Evolutionary conservation across 768 basidiomycete species (phyloP), one percentile per base, ranked within the genome.

Genomic region (Panellus pusillus): DNA sequence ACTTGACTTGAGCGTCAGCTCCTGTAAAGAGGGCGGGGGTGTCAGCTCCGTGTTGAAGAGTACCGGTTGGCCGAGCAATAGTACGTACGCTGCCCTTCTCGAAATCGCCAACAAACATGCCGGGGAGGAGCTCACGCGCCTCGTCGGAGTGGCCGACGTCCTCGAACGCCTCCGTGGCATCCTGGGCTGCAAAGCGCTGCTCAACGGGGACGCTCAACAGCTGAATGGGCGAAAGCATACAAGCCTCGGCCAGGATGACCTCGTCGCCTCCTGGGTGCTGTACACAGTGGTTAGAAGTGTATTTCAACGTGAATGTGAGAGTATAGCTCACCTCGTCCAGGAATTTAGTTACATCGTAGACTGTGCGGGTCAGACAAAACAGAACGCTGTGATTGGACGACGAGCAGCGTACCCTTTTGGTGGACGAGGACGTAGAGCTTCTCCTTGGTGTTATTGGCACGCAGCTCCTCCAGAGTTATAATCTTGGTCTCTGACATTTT

Each of bases 101-200:
- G 61, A 95, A 91, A 1, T 89, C 82, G 48, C 95, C 95, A 47
- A 97, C 77, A 38, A 84, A 73, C 80, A 97, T 83, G 60, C 71
- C 85, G 15, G 82, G 82, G 47, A 98, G 79, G 54, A 95, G 80
- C 12, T 79, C 87, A 47, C 97, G 86, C 20, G 97, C 97, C 74
- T 99, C 97, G 63, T 98, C 96, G 1, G 95, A 98, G 80, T 98
- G 97, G 28, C 97, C 97, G 28, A 99, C 96, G 70, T 99, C 97
- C 74, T 98, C 96, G 66, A 99, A 99, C 6, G 97, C 93, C 66
- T 98, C 97, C 31, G 96, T 95, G 19, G 96, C 95, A 69, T 98
- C 94, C 69, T 89, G 87, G 63, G 91, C 93, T 95, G 71, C 17
- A 57, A 9, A 38, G 41, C 42, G 38, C 63, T 57, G 56, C 35